These are phyloP conservation scores for Hypoxylon subgilvum DNA, from an alignment of 495 filamentous ascomycete genomes.

Conservation along the genomic window DNA sequence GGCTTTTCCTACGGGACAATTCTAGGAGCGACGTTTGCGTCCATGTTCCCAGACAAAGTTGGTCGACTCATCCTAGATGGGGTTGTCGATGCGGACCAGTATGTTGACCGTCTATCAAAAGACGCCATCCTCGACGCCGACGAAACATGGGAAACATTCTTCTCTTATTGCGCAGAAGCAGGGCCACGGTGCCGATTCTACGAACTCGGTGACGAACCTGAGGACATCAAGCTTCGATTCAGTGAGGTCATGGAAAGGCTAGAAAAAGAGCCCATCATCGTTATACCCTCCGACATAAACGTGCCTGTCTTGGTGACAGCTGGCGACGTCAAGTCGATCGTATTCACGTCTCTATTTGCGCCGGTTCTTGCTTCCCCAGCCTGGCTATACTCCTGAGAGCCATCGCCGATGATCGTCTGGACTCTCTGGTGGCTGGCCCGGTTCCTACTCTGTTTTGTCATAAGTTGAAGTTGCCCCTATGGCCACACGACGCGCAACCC, in stretches of 20 bases:
- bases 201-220: slow-evolving; percentile 43
- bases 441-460: slow-evolving; percentile 41
- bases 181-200: slow-evolving; percentile 43
- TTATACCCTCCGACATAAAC: slow-evolving; percentile 43
- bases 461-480: slow-evolving; percentile 50
- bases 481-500: slow-evolving; percentile 52
- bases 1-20: slow-evolving; percentile 68
- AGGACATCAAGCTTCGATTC: slow-evolving; percentile 53
- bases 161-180: slow-evolving; percentile 46
- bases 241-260: slow-evolving; percentile 47
- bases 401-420: slow-evolving; percentile 18
- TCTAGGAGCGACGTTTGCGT: slow-evolving; percentile 59
- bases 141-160: slow-evolving; percentile 48
- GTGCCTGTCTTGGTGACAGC: slow-evolving; percentile 46
- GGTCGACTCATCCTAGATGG: slow-evolving; percentile 50
- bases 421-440: neutral
- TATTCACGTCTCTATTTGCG: slow-evolving; percentile 46
- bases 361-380: slow-evolving; percentile 43
- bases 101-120: slow-evolving; percentile 42
- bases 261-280: slow-evolving; percentile 53
- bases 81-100: slow-evolving; percentile 49
- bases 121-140: slow-evolving; percentile 52
- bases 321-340: slow-evolving; percentile 40
- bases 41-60: slow-evolving; percentile 52
- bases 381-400: slow-evolving; percentile 42